Evolutionary conservation across 352 stramenopile genomes (phyloP).

Genomic region (Phytophthora vignae): DNA sequence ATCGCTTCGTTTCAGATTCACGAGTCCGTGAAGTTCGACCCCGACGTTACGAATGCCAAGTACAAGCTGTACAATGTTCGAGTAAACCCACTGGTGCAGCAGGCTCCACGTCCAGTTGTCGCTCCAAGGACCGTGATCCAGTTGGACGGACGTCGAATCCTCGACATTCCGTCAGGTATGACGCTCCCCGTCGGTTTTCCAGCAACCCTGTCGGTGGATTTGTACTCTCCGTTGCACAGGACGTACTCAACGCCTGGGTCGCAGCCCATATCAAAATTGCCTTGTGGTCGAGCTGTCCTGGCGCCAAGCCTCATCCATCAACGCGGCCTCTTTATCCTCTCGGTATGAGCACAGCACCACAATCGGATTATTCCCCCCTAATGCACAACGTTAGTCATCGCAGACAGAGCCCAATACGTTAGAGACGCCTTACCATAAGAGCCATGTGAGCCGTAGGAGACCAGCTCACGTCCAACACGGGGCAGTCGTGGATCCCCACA

Average conservation of each 20-base stretch:
- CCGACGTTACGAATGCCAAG: constrained; percentile 45
- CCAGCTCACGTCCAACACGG: constrained; percentile 70
- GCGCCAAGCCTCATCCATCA: constrained; percentile 38
- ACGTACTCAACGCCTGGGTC: constrained; percentile 30
- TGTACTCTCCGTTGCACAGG: constrained; percentile 46
- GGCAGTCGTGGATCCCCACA: constrained; percentile 66
- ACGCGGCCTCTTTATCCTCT: constrained; percentile 45
- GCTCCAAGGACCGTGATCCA: constrained; percentile 44
- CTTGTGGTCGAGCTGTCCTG: constrained; percentile 51
- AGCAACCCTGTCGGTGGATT: constrained; percentile 42
- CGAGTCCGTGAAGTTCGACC: constrained; percentile 37
- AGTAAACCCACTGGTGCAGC: constrained; percentile 36
- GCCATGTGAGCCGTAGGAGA: constrained; percentile 64
- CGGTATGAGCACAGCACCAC: constrained; percentile 65
- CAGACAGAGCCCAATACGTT: background rate
- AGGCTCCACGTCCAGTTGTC: constrained; percentile 44
- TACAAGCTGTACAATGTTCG: constrained; percentile 53
- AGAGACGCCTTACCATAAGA: constrained; percentile 51
- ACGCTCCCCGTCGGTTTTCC: constrained; percentile 35
- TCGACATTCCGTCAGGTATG: constrained; percentile 40
- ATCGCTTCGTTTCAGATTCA: no score
- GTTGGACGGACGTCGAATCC: constrained; percentile 44
- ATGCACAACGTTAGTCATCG: background rate
- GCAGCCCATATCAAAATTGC: constrained; percentile 28
- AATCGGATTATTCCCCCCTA: constrained; percentile 66